Evolutionary conservation across 139 green algal genomes (phyloP).

Genomic region (Micractinium conductrix): DNA sequence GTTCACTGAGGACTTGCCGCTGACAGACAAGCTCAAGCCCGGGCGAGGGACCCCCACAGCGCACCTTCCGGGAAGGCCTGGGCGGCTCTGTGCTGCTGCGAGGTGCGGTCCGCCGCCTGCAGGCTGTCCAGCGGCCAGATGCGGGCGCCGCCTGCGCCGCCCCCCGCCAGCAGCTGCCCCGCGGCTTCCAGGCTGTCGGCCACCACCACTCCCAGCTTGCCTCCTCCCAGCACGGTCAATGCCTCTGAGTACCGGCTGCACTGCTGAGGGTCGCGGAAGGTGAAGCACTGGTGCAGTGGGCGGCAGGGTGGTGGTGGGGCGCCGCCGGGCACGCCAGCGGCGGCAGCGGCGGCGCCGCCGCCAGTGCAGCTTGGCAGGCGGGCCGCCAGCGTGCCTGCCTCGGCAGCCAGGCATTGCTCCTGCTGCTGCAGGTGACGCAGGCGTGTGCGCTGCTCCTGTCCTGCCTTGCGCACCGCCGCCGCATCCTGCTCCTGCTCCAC

Average conservation of each 20-base stretch:
- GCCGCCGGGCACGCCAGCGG: too few species aligned
- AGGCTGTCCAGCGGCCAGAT: slow-evolving; percentile 60
- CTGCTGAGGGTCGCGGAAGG: neutral
- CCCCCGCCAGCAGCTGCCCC: neutral
- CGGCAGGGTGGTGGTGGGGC: too few species aligned
- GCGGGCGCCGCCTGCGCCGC: neutral
- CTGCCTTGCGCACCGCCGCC: neutral
- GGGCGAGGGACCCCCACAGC: too few species aligned
- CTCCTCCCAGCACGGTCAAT: neutral
- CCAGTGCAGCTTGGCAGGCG: neutral
- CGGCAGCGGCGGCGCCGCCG: neutral
- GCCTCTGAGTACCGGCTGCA: neutral
- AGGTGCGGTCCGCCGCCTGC: neutral
- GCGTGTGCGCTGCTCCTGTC: neutral
- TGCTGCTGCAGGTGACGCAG: neutral
- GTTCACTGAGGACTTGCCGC: too few species aligned
- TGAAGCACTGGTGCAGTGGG: slow-evolving; percentile 18
- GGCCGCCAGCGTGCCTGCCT: neutral
- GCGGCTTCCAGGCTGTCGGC: slow-evolving; percentile 18
- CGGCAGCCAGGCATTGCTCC: neutral
- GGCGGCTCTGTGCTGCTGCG: neutral
- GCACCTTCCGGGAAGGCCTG: neutral
- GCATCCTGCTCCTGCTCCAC: neutral
- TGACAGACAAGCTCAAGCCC: too few species aligned
- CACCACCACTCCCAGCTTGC: slow-evolving; percentile 1